These are phyloP conservation scores for Talaromyces sp. DNA, from an alignment of 2,329 filamentous ascomycete genomes.

Conservation along the genomic window DNA sequence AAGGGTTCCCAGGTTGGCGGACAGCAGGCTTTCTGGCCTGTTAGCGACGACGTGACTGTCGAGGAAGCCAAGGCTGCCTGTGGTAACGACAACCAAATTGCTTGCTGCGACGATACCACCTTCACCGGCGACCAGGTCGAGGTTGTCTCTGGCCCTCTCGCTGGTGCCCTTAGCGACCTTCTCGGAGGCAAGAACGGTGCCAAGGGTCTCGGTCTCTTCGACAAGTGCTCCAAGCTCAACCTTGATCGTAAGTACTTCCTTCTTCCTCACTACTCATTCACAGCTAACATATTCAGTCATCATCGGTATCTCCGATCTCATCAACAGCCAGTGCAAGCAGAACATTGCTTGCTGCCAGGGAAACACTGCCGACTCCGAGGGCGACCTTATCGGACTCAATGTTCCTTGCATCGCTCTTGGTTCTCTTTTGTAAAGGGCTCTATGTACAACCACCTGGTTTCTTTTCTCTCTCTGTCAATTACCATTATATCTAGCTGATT, in stretches of 20 bases:
- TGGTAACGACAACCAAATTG: constrained; percentile 37
- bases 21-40: constrained; percentile 33
- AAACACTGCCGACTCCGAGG: constrained; percentile 31
- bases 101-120: constrained; percentile 41
- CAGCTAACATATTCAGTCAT: constrained; percentile 24
- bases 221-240: constrained; percentile 42
- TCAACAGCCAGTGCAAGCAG: constrained; percentile 41
- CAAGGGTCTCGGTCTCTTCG: constrained; percentile 37
- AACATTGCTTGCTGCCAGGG: constrained; percentile 42
- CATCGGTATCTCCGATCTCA: constrained; percentile 31
- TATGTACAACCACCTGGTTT: constrained; percentile 6
- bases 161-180: constrained; percentile 34
- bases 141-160: constrained; percentile 32
- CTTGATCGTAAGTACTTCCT: constrained; percentile 28
- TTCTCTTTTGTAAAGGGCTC: constrained; percentile 35
- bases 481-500: not conserved
- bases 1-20: constrained; percentile 25
- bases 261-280: not conserved
- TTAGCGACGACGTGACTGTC: constrained; percentile 32
- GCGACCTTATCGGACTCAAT: constrained; percentile 34
- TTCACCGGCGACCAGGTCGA: constrained; percentile 35
- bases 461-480: constrained; percentile 9
- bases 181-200: constrained; percentile 34
- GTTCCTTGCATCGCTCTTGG: constrained; percentile 40
- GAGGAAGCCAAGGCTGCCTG: constrained; percentile 40